Evolutionary conservation across 139 green algal species (phyloP), one percentile per base, ranked within the genome.

Genomic region (Gonium pectorale): DNA sequence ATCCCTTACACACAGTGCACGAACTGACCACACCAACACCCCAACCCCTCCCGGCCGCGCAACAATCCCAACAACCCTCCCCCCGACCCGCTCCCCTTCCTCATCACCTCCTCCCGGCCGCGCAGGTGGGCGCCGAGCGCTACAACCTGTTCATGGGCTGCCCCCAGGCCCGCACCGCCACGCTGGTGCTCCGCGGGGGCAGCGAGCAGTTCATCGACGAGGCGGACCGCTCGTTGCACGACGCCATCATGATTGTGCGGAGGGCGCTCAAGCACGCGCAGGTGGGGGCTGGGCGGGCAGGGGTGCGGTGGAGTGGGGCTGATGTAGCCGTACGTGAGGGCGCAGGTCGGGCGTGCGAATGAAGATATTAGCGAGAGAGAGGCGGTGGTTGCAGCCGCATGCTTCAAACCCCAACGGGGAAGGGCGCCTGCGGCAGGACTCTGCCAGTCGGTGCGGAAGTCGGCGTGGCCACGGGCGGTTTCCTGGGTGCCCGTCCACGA

Each of bases 141-240:
- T 99, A 96, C 94, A 99, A 99, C 90, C 82, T 99, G 46, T 99
- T 99, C 89, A 98, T 86, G n/a, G 97, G 95, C 31, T 99, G 96
- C 90, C 93, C 95, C 33, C 52, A 92, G 43, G 94, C 95, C 1
- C 94, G 95, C 73, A 99, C 97, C 31, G 94, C 95, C 72, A 99
- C 97, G 35, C 95, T 99, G 31, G 97, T 99, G 85, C 91, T 99
- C 87, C 91, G 97, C 46, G 97, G 97, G 46, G 97, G 97, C 80
- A 94, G 88, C 27, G 97, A 99, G 86, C 88, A 99, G 89, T 99
- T 99, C 91, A 98, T 99, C 83, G 96, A 98, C 59, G 97, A 99
- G 92, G 97, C 97, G 0, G 96, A 99, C 80, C 93, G 97, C 71
- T 98, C 93, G 22, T 90, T 99, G 73, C 97, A 99, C 81, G 97